Percentiles rank a stretch among this genome's conserved stretches.
phyloP scores from a whole-genome alignment of 106 monocot genomes.

The Ottelia alismoides region DNA sequence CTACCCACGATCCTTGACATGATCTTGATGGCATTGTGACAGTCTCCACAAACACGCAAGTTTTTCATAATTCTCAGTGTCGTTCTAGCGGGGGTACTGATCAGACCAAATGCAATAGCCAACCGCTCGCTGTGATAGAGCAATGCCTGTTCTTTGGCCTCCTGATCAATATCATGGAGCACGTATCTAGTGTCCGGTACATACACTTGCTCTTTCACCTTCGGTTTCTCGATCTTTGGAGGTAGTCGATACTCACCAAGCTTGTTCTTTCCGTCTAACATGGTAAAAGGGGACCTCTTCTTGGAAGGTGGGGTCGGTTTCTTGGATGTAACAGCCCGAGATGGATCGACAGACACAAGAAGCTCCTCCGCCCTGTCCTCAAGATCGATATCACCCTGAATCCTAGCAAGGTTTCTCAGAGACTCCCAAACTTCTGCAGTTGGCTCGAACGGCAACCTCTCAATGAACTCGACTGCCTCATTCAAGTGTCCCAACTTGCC shows the following conservation, averaged over 20 bases:
- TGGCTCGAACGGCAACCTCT: no score
- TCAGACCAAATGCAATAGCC: constrained; percentile 91
- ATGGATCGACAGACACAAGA: constrained; percentile 40
- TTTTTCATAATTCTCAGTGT: constrained; percentile 68
- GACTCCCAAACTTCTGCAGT: constrained; percentile 51
- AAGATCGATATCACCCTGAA: constrained; percentile 75
- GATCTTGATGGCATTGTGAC: constrained; percentile 95
- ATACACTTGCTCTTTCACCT: constrained; percentile 71
- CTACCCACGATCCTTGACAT: constrained; percentile 96
- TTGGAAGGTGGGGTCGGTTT: constrained; percentile 45
- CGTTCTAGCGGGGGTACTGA: constrained; percentile 59
- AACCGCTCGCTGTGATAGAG: constrained; percentile 90
- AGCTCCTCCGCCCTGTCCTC: no score
- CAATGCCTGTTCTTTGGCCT: constrained; percentile 94
- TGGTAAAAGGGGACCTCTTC: constrained; percentile 47
- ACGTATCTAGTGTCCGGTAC: constrained; percentile 95
- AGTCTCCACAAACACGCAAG: constrained; percentile 74
- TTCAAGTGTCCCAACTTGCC: constrained; percentile 75
- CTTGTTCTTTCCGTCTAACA: constrained; percentile 84
- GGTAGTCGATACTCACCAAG: constrained; percentile 52
- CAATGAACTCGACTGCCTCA: constrained; percentile 66
- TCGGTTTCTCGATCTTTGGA: constrained; percentile 37
- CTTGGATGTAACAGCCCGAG: constrained; percentile 31
- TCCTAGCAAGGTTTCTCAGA: constrained; percentile 52
- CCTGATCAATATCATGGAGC: constrained; percentile 92